Evolutionary conservation across 1,284 basidiomycete genomes (phyloP), one percentile per base, ranked within the genome.

Genomic region (Austroboletus novae-zelandiae): DNA sequence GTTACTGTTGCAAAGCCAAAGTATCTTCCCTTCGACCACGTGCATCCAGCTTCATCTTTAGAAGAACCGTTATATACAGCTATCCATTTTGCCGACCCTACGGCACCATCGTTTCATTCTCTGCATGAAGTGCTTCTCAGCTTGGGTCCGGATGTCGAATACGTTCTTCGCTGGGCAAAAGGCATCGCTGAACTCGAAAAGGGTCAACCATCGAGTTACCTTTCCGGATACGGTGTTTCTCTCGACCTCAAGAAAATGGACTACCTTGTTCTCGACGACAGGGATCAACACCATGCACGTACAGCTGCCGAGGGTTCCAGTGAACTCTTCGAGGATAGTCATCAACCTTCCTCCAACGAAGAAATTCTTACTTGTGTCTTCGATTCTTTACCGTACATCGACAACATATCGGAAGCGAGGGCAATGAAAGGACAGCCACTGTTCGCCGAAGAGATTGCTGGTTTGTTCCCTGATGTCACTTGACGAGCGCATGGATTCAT

Each of bases 221-320:
- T 98, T 5, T 83, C 89, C 8, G 95, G 96, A 7, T 99, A 93
- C 61, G 95, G 95, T 4, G 94, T 95, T 8, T 79, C 89, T 27
- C 76, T 99, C 49, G 93, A 97, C 60, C 72, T 99, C 59, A 99
- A 99, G 75, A 98, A 96, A 72, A 98, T 86, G 74, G 96, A 99
- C 66, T 99, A 99, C 65, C 81, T 98, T 14, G 94, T 91, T 3
- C 76, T 98, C 4, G 94, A 98, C 64, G 94, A 98, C 66, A 75
- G 94, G 43, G 64, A 68, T 43, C 59, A 58, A 42, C 54, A 51
- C 40, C 52, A 55, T 18, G 41, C 14, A 0, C 36, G 40, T 25
- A 5, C 43, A 1, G 18, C 37, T 29, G 18, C 40, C 5, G 53
- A 50, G 14, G 48, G 55, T 6, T 46, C 53, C 9, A 31, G 11